Evolutionary conservation across 352 stramenopile species (phyloP), one percentile per base, ranked within the genome.

Genomic region (Blastocystis hominis): DNA sequence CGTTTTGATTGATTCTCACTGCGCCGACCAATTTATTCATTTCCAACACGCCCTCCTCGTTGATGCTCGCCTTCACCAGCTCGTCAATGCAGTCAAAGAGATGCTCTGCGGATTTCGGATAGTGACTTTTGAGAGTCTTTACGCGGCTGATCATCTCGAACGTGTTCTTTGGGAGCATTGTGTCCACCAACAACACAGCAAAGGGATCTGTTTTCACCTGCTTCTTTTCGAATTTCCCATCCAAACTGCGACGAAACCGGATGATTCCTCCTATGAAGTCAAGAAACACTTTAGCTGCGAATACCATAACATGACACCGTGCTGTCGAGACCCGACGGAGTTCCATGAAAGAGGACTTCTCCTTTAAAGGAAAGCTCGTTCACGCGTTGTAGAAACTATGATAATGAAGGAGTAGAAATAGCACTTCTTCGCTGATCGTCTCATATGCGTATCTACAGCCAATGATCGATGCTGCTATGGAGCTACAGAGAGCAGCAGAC

Each of bases 281-380:
- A 10, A 4, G 7, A 10, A 7, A 42, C 10, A 13, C 7, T 30
- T 30, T 30, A 30, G 24, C 24, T 30, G 24, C 9, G 34, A 4
- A 10, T 47, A 75, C 89, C 89, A 89, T 93, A 96, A 46, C 92
- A 92, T 38, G 92, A 93, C 13, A 97, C 92, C 0, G 93, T 97
- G 86, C 97, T 97, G 90, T 97, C 94, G 36, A 96, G 91, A 56
- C 94, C 94, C 13, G 93, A 97, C 56, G 94, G 94, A 10, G 90
- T 92, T 9, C 94, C 94, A 75, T 97, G 94, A 34, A 96, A 89
- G 66, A 97, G 92, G 20, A 93, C 92, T 89, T 97, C 94, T 0
- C 92, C 92, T n/a, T 91, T 90, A 76, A 92, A 96, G 20, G 94
- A 94, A 88, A 94, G 95, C 54, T 86, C 75, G 89, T 97, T 97